A percentile compares a stretch with the other conserved stretches of the same genome.
These are phyloP conservation scores for Durotheca rogersii DNA, from an alignment of 495 filamentous ascomycete genomes.

Conservation along the genomic window DNA sequence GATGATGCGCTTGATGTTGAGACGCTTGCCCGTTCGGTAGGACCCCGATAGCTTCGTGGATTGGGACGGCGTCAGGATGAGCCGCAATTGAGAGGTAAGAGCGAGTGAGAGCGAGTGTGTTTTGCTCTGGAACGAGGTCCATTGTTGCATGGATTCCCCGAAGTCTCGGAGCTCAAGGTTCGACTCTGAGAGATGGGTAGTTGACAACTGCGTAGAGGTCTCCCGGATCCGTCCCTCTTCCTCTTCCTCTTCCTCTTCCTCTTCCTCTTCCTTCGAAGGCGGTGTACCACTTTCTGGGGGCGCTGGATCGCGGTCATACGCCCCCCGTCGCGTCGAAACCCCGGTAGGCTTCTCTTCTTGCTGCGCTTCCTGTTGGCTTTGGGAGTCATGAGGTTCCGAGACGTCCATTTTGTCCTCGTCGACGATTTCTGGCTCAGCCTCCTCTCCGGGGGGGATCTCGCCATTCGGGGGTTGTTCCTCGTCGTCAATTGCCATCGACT, in stretches of 20 bases:
- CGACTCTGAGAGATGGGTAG: conserved; percentile 63
- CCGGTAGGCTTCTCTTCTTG: conserved; percentile 44
- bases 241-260: conserved; percentile 55
- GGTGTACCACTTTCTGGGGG: conserved; percentile 17
- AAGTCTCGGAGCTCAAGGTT: conserved; percentile 39
- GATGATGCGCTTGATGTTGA: conserved; percentile 99
- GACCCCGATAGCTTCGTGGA: conserved; percentile 96
- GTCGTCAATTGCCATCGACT: conserved; percentile 78
- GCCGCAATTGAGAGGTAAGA: conserved; percentile 87
- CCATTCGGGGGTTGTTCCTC: conserved; percentile 52
- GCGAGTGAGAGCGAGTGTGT: conserved; percentile 84
- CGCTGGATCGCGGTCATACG: conserved; percentile 37
- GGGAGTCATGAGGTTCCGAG: conserved; percentile 35
- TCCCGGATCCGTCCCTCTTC: conserved; percentile 67
- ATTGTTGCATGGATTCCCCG: conserved; percentile 72
- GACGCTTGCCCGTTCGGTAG: conserved; percentile 94
- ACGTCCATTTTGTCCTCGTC: conserved; percentile 48
- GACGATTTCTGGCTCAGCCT: conserved; percentile 50
- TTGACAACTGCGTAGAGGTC: conserved; percentile 71
- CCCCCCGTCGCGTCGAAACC: conserved; percentile 52
- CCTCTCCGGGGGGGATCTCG: conserved; percentile 46
- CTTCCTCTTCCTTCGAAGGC: conserved; percentile 44
- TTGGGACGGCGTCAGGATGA: conserved; percentile 91
- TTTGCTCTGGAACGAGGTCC: conserved; percentile 77
- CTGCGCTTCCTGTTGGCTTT: conserved; percentile 43